These are phyloP conservation scores for Xerocomellus chrysenteron DNA, from an alignment of 768 basidiomycete genomes.

Conservation along the genomic window DNA sequence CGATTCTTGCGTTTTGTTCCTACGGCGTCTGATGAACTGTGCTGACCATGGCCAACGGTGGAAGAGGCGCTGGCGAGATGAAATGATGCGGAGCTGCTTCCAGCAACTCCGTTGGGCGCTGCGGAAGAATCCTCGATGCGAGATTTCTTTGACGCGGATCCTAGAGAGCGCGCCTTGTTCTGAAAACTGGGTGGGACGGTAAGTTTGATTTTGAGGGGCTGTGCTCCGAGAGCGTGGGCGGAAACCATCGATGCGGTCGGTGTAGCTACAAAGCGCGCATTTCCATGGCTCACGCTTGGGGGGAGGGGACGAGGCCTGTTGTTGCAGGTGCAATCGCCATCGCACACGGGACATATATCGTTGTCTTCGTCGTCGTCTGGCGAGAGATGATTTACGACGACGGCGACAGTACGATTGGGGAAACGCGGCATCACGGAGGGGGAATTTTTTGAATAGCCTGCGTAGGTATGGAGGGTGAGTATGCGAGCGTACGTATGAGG, in stretches of 20 bases:
- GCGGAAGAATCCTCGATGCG: conserved; percentile 23
- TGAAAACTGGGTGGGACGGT: conserved; percentile 59
- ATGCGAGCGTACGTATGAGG: conserved; percentile 23
- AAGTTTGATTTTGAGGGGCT: conserved; percentile 69
- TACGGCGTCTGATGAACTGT: conserved; percentile 10
- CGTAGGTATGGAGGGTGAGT: conserved; percentile 18
- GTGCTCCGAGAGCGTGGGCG: conserved; percentile 27
- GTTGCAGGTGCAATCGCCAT: conserved; percentile 81
- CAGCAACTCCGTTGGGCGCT: conserved; percentile 42
- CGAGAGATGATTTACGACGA: conserved; percentile 36
- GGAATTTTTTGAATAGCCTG: conserved; percentile 48
- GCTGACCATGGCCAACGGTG: conserved; percentile 30
- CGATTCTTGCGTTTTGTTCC: conserved; percentile 54
- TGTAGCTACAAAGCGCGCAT: conserved; percentile 39
- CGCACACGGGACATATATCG: conserved; percentile 90
- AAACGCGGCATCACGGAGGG: conserved; percentile 65
- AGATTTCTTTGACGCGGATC: conserved; percentile 31
- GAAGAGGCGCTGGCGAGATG: conserved; percentile 17
- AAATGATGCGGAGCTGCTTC: conserved; percentile 17
- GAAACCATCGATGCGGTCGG: conserved; percentile 38
- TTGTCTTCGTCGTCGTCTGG: conserved; percentile 72
- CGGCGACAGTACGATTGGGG: conserved; percentile 66
- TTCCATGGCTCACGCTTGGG: conserved; percentile 33
- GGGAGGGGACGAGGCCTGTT: conserved; percentile 41
- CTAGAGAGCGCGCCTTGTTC: conserved; percentile 38